Base-by-base conservation (phyloP, 768 basidiomycete genomes). In the Leccinellum albellum region DNA sequence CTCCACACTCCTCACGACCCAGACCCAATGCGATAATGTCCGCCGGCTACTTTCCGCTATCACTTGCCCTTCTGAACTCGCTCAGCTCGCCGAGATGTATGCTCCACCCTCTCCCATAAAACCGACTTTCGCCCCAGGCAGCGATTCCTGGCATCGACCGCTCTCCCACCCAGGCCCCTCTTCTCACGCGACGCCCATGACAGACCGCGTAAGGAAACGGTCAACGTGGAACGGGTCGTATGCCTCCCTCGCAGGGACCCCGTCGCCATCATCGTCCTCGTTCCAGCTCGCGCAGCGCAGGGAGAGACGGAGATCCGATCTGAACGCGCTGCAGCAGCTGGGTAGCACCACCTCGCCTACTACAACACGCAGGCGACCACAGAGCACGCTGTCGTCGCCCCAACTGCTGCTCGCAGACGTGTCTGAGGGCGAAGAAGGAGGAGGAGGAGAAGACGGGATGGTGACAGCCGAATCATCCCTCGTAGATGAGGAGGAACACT, bases 51-150 rank as follows among this genome's bases (percentile, higher is more conserved):
- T 94, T 49, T 80, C 86, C 7, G 91, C 90, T 14, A 81, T 94
- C 47, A 87, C 91, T 0, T 82, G 81, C 7, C 86, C 88, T 7
- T 69, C 79, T 14, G 85, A 89, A 61, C 75, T 91, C n/a, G 78
- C 86, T 10, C 91, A 89, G 66, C 78, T 94, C 12, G 77, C 88
- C 12, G 91, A 91, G 72, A 94, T 94, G 91, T 94, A 94, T 69
- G 89, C 89, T 0, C 91, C 91, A 6, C 81, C 89, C 0, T 89
- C 87, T 0, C 87, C 88, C 4, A 59, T 63, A 48, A 70, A 64
- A 53, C 44, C 61, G 20, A 62, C 63, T 2, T 73, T 71, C 21
- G 45, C 64, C 10, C 59, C 64, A 57, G 60, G 66, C 63, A 37
- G 17, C 7, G 61, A 69, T 54, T 37, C 77, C 17, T 8, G 35